These are phyloP conservation scores for Leccinellum rugosiceps DNA, from an alignment of 768 basidiomycete genomes.

Conservation along the genomic window DNA sequence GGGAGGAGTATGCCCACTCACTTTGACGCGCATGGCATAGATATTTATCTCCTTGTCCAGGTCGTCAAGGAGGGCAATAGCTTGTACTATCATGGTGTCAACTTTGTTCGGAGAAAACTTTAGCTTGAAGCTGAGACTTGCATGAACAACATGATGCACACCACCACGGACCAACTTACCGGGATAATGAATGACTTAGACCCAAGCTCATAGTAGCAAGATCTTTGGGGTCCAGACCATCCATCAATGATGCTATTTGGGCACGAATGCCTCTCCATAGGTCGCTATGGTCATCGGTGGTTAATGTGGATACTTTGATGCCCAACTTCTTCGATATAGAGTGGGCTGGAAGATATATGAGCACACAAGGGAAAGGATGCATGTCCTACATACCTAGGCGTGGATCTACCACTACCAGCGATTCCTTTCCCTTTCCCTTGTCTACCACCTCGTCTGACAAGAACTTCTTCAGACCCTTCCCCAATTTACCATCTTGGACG, in stretches of 20 bases:
- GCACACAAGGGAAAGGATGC: neutral
- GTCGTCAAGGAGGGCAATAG: constrained; percentile 95
- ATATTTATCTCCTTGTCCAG: constrained; percentile 99
- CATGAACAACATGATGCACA: constrained; percentile 5
- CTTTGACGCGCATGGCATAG: constrained; percentile 98
- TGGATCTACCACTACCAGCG: constrained; percentile 81
- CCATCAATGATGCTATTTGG: constrained; percentile 82
- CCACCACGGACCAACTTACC: constrained; percentile 44
- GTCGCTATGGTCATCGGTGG: constrained; percentile 61
- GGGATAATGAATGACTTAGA: constrained; percentile 93
- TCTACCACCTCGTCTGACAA: constrained; percentile 79
- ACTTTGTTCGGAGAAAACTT: constrained; percentile 99
- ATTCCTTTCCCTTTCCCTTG: constrained; percentile 89
- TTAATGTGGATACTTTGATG: constrained; percentile 73
- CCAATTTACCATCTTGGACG: constrained; percentile 88
- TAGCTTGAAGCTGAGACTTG: constrained; percentile 78
- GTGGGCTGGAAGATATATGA: constrained; percentile 46
- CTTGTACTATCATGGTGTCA: constrained; percentile 99
- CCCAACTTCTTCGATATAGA: constrained; percentile 93
- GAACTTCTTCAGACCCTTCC: constrained; percentile 92
- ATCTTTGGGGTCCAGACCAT: constrained; percentile 91
- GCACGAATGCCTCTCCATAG: constrained; percentile 94
- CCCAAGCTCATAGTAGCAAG: constrained; percentile 97
- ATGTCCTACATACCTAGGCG: constrained; percentile 69
- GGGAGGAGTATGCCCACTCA: constrained; percentile 32